Conservation (phyloP, 2,329 filamentous ascomycete genomes). For the Escovopsis sp. region DNA sequence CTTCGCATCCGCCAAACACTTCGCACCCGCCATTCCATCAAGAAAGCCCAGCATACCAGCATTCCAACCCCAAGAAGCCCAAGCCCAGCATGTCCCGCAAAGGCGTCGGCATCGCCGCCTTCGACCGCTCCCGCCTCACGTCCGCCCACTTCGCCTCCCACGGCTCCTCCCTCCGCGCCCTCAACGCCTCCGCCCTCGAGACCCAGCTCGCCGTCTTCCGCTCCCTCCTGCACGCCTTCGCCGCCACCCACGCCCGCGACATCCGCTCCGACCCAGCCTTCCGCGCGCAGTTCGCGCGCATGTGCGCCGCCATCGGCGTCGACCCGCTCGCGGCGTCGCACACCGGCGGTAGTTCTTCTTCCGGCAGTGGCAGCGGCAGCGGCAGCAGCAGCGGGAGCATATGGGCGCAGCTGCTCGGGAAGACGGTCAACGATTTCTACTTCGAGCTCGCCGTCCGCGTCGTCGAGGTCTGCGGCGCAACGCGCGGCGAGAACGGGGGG, state of each 20-base stretch:
- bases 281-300: conserved; percentile 91
- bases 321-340: conserved; percentile 61
- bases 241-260: conserved; percentile 83
- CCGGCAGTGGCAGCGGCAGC: conserved; percentile 17
- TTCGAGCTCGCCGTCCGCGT: conserved; percentile 94
- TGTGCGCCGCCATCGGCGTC: conserved; percentile 94
- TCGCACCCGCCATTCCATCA: no score
- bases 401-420: conserved; percentile 85
- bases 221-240: conserved; percentile 87
- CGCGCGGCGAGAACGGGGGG: conserved; percentile 80
- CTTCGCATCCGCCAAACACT: no score
- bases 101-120: conserved; percentile 81
- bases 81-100: conserved; percentile 47
- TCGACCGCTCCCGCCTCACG: conserved; percentile 71
- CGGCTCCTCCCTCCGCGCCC: conserved; percentile 71
- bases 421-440: conserved; percentile 94
- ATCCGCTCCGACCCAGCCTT: conserved; percentile 93
- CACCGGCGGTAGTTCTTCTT: no score
- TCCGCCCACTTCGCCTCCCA: conserved; percentile 83
- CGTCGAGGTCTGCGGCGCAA: conserved; percentile 81
- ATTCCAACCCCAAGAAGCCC: not conserved
- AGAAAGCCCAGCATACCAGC: no score
- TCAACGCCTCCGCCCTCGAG: conserved; percentile 72
- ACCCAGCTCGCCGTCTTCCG: conserved; percentile 95
- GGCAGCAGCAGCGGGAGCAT: conserved; percentile 44